Evolutionary conservation across 352 stramenopile species (phyloP), one percentile per base, ranked within the genome.

Genomic region (Lagenidium giganteum): DNA sequence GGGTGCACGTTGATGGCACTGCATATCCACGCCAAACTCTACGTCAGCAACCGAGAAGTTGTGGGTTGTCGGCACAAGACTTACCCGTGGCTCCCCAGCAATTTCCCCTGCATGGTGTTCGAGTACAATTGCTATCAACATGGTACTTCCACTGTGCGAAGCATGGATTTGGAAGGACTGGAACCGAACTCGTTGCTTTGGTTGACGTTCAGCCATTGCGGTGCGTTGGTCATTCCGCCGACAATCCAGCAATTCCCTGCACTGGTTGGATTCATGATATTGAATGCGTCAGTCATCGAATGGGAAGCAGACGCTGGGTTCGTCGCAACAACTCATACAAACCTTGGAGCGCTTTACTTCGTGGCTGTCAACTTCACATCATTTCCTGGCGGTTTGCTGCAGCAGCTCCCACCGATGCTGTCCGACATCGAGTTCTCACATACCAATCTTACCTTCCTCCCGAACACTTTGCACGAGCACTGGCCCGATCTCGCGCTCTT

Each of bases 361-460:
- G 43, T 61, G 0, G 26, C 39, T 20, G 48, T 57, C 22, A 70
- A 70, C 49, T 61, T 70, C 57, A 61, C 57, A n/a, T 3, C n/a
- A n/a, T 36, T 68, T 4, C 58, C 58, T 2, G 34, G 36, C 8
- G 48, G 54, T 0, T 24, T 68, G 17, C 39, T 61, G 5, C 36
- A 49, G 8, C 25, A 20, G 13, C 42, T 67, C 14, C 57, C 57
- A 0, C 26, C 26, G 6, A 40, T 47, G 14, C 53, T 67, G 27
- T 31, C 45, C 4, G 58, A 64, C 35, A 51, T 68, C 38, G 58
- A 64, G 17, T 48, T 68, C 8, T 46, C 42, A 0, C 5, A 48
- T 8, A 57, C 53, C 0, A 69, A 65, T 16, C 33, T 65, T 7
- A 60, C 53, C 1, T 18, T 36, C 1, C 35, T 67, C 1, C 58